phyloP scores from a whole-genome alignment of 2,329 filamentous ascomycete genomes.

The Clonostachys rhizophaga region DNA sequence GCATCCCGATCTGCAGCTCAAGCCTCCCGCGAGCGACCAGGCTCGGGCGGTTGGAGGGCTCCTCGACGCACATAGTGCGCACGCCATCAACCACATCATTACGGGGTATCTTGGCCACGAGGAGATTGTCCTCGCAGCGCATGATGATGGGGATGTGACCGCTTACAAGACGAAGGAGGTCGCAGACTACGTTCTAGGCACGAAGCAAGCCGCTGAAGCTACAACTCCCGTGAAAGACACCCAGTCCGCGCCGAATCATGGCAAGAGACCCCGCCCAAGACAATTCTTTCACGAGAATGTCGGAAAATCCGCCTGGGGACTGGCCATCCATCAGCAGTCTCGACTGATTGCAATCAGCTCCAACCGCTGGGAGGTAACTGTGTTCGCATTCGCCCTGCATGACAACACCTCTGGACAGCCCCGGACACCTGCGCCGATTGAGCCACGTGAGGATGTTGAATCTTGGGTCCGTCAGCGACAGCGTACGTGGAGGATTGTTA shows the following conservation, averaged over 20 bases:
- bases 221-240: neutral
- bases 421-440: neutral
- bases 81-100: slow-evolving; percentile 66
- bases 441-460: slow-evolving; percentile 10
- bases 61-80: slow-evolving; percentile 44
- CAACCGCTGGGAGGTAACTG: slow-evolving; percentile 56
- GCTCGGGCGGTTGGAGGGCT: slow-evolving; percentile 40
- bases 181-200: slow-evolving; percentile 32
- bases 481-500: slow-evolving; percentile 44
- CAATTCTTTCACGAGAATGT: slow-evolving; percentile 75
- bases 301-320: slow-evolving; percentile 77
- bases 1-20: slow-evolving; percentile 44
- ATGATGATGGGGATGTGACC: slow-evolving; percentile 72
- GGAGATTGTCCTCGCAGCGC: slow-evolving; percentile 64
- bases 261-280: slow-evolving; percentile 15
- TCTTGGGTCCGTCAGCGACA: slow-evolving; percentile 31
- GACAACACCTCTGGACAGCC: neutral
- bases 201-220: neutral
- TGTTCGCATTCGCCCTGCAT: slow-evolving; percentile 44
- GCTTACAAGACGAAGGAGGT: slow-evolving; percentile 62
- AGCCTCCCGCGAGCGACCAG: slow-evolving; percentile 32
- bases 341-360: slow-evolving; percentile 81
- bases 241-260: neutral
- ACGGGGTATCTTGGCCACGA: slow-evolving; percentile 64
- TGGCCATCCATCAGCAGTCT: slow-evolving; percentile 77